A percentile compares a stretch with the other conserved stretches of the same genome.
Conservation (phyloP, 208 protist species). For the Wallacemonas collosoma region DNA sequence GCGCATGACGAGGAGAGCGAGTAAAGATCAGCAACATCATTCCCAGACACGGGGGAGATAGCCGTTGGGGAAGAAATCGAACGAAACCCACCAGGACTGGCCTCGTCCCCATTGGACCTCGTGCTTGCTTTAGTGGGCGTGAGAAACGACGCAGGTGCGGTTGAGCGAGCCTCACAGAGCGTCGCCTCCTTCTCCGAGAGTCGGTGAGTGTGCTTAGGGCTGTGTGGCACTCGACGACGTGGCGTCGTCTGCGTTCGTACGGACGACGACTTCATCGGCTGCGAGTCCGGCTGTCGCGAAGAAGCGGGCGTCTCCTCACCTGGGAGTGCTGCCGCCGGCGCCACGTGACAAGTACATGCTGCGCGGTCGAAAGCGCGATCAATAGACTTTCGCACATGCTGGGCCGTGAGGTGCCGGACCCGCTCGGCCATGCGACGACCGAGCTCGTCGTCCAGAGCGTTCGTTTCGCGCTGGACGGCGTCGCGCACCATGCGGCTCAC, state of each 20-base stretch:
- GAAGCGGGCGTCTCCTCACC: too few species aligned
- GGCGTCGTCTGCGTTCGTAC: too few species aligned
- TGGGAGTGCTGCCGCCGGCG: too few species aligned
- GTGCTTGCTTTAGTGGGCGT: constrained; percentile 4
- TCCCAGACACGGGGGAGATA: not conserved
- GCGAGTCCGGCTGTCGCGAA: too few species aligned
- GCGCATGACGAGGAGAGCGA: constrained; percentile 10
- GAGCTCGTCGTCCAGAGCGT: constrained; percentile 33
- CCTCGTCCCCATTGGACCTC: not conserved
- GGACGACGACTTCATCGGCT: too few species aligned
- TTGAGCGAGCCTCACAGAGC: too few species aligned
- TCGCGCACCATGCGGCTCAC: constrained; percentile 13
- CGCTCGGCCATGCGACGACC: constrained; percentile 31
- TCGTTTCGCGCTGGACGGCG: constrained; percentile 18
- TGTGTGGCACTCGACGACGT: too few species aligned
- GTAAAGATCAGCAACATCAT: not conserved
- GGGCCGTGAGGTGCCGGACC: constrained; percentile 30
- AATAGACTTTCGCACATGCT: constrained; percentile 40
- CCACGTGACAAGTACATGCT: not conserved
- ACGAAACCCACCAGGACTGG: not conserved
- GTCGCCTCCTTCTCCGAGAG: too few species aligned
- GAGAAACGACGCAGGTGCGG: not conserved
- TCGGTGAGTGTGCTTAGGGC: too few species aligned
- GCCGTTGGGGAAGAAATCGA: not conserved
- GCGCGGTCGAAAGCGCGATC: constrained; percentile 31